Conservation (phyloP, 257 asterid species). For the Nicotiana otophora region DNA sequence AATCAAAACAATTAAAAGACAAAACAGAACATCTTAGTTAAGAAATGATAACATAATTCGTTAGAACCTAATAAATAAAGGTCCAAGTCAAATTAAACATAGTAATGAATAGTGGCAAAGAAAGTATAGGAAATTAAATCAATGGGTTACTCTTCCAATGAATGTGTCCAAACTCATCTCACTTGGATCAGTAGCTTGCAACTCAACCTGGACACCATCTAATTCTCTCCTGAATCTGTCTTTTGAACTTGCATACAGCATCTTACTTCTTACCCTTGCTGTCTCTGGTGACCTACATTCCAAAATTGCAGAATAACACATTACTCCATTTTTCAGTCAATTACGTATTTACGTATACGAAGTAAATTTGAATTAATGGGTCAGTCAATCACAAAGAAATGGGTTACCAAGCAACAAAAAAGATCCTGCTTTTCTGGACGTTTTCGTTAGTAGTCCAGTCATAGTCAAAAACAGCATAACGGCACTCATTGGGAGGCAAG, state of each 20-base stretch:
- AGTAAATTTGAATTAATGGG: no score
- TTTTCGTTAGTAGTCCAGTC: constrained; percentile 66
- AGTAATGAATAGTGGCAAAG: neutral
- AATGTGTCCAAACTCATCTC: constrained; percentile 65
- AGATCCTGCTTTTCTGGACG: constrained; percentile 66
- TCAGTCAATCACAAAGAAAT: neutral
- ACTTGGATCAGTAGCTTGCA: constrained; percentile 69
- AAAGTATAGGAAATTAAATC: neutral
- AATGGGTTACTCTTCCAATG: constrained; percentile 43
- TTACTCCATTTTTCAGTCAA: no score
- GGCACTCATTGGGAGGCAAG: constrained; percentile 52
- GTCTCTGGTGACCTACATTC: constrained; percentile 55
- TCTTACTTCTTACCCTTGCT: constrained; percentile 58
- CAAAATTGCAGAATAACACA: neutral
- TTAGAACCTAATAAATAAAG: neutral
- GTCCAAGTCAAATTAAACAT: neutral
- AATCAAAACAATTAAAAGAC: neutral
- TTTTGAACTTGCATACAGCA: constrained; percentile 46
- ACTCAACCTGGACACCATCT: constrained; percentile 63
- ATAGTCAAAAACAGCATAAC: constrained; percentile 61
- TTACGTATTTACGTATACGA: no score
- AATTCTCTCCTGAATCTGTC: constrained; percentile 50
- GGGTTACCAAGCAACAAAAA: constrained; percentile 58
- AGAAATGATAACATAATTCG: neutral
- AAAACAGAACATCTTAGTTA: neutral